These are phyloP conservation scores for Amanita fuliginea DNA, from an alignment of 768 basidiomycete genomes.

Conservation along the genomic window DNA sequence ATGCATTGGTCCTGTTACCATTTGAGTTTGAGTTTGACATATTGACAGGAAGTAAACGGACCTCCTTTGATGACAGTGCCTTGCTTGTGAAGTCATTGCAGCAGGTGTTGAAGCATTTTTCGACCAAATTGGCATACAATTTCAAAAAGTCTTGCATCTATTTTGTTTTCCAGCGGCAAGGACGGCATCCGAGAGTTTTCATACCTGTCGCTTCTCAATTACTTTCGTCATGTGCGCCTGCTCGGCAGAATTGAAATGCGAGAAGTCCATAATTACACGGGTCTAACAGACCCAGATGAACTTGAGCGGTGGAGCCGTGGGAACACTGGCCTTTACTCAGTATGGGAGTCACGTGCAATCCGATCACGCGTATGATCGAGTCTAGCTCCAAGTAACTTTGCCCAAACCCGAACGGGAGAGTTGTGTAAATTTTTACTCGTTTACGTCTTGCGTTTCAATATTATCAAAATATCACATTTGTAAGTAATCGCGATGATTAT, in stretches of 20 bases:
- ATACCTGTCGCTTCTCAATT: conserved; percentile 94
- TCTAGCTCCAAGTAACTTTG: background rate
- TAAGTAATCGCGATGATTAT: background rate
- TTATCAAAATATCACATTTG: background rate
- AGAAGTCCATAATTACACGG: conserved; percentile 68
- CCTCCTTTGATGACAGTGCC: conserved; percentile 89
- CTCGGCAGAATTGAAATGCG: conserved; percentile 78
- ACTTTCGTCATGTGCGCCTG: conserved; percentile 93
- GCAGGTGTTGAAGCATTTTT: conserved; percentile 92
- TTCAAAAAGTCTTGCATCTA: conserved; percentile 98
- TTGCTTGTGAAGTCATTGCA: conserved; percentile 97
- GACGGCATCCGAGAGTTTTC: background rate
- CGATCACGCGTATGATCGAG: background rate
- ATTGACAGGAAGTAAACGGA: conserved; percentile 14
- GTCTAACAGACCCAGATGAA: background rate
- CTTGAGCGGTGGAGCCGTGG: background rate
- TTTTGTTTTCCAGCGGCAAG: conserved; percentile 4
- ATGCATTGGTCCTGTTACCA: conserved; percentile 71
- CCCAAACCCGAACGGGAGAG: background rate
- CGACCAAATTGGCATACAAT: conserved; percentile 90
- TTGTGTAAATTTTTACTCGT: background rate
- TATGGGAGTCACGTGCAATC: background rate
- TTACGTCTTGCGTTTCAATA: background rate
- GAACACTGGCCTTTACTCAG: background rate
- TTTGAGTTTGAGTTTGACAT: conserved; percentile 1